These are phyloP conservation scores for Sextonia rubra DNA, from an alignment of 164 flowering plant species.

Conservation along the genomic window DNA sequence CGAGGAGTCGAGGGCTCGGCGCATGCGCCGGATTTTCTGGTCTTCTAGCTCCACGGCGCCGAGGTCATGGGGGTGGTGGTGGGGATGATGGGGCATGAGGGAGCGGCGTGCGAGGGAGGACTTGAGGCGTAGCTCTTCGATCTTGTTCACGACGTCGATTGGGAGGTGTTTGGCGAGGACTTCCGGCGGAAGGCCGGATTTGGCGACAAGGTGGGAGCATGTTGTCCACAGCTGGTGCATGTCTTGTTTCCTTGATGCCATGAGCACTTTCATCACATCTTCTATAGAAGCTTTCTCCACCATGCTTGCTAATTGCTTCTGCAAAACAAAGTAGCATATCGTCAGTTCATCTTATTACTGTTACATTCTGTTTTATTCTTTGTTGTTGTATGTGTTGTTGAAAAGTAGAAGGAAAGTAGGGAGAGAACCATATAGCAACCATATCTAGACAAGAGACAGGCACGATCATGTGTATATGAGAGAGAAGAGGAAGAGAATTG, in stretches of 20 bases:
- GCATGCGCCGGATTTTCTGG: conserved; percentile 85
- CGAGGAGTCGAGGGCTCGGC: conserved; percentile 88
- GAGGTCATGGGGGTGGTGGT: conserved; percentile 24
- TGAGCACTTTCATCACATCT: conserved; percentile 92
- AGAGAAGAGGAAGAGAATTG: background rate
- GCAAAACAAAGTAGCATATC: conserved; percentile 16
- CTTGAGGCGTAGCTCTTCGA: conserved; percentile 87
- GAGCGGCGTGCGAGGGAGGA: conserved; percentile 64
- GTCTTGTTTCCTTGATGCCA: conserved; percentile 95
- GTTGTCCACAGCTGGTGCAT: conserved; percentile 98
- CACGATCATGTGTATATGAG: background rate
- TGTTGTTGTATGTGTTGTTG: too few species aligned
- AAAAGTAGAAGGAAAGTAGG: background rate
- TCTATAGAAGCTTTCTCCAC: conserved; percentile 98
- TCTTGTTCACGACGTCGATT: conserved; percentile 76
- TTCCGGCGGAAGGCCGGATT: conserved; percentile 95
- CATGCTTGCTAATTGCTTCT: conserved; percentile 93
- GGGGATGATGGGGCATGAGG: conserved; percentile 41
- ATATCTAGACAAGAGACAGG: background rate
- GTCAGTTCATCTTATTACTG: background rate
- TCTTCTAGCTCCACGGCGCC: conserved; percentile 54
- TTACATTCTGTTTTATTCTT: too few species aligned
- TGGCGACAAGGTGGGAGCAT: conserved; percentile 90
- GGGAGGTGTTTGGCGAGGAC: conserved; percentile 95
- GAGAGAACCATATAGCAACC: background rate